Base-by-base conservation (phyloP, 2,329 filamentous ascomycete species). In the Cordyceps tenuipes region DNA sequence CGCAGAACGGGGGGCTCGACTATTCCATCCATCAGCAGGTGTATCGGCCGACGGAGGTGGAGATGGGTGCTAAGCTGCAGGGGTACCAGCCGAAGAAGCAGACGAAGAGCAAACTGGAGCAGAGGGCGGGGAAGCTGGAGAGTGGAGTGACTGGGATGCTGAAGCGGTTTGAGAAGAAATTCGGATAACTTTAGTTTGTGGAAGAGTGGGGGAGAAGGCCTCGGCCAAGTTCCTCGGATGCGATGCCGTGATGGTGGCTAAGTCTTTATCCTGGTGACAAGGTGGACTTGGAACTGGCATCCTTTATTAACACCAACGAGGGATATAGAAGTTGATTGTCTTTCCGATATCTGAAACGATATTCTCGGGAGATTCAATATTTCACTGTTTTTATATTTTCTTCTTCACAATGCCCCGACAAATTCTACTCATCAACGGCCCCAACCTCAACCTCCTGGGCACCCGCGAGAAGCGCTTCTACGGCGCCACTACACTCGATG, bases 371-470 rank as follows among this genome's bases (percentile, higher is more conserved):
- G 12, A 36, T 36, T 36, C 8, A 36, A 12, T 10, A 36, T 36
- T 36, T 36, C 34, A 4, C 9, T 9, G 12, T 36, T 12, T 29
- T 29, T 29, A 5, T 29, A 1, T 6, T 29, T 29, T 6, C 7
- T 29, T 29, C 29, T 7, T 7, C 7, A 47, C 55, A 50, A 76
- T 76, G 71, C 62, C 72, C 36, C 73, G 72, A 61, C 71, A 68
- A 58, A 84, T 91, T 68, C 84, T 91, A 66, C 78, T 91, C 64
- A 84, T 91, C 76, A 91, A 91, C 72, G 88, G 89, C n/a, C 88
- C 88, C 36, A 92, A 92, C 71, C 85, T 92, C 66, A 91, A 91
- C 74, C 85, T 92, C 54, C 81, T 92, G 34, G 89, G 89, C 41
- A 87, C 83, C 13, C 81, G 89, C 23, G 88, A 93, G 70, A 88